These are phyloP conservation scores for Erigeron canadensis DNA, from an alignment of 129 eudicot species.

Conservation along the genomic window DNA sequence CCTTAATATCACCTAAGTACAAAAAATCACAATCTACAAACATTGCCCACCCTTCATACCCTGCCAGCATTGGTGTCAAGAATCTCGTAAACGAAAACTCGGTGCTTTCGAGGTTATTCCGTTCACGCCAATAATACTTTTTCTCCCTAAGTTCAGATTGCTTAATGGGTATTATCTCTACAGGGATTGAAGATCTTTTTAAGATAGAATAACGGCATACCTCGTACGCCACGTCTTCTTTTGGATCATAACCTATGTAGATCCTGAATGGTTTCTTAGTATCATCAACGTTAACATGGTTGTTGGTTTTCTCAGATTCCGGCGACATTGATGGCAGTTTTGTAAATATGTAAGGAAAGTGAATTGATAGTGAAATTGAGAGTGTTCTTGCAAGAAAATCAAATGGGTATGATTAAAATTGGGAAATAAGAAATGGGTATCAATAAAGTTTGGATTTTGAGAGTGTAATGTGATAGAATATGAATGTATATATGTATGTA, in stretches of 20 bases:
- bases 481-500: neutral
- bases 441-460: neutral
- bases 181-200: constrained; percentile 71
- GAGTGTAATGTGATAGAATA: neutral
- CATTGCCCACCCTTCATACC: constrained; percentile 88
- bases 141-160: constrained; percentile 63
- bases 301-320: constrained; percentile 19
- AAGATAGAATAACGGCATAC: constrained; percentile 73
- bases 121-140: constrained; percentile 75
- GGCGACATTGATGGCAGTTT: constrained; percentile 25
- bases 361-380: constrained; percentile 1
- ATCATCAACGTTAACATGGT: constrained; percentile 5
- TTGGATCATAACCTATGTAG: constrained; percentile 82
- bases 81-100: constrained; percentile 83
- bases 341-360: constrained; percentile 18
- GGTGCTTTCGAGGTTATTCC: constrained; percentile 82
- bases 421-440: neutral
- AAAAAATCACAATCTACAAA: constrained; percentile 95
- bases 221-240: constrained; percentile 77
- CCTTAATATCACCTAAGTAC: constrained; percentile 70
- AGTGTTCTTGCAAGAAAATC: neutral
- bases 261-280: constrained; percentile 42
- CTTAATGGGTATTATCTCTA: constrained; percentile 71
- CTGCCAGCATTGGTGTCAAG: constrained; percentile 70
- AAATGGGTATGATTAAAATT: neutral